Conservation (phyloP, 768 basidiomycete genomes). For the Daedaleopsis nitida region DNA sequence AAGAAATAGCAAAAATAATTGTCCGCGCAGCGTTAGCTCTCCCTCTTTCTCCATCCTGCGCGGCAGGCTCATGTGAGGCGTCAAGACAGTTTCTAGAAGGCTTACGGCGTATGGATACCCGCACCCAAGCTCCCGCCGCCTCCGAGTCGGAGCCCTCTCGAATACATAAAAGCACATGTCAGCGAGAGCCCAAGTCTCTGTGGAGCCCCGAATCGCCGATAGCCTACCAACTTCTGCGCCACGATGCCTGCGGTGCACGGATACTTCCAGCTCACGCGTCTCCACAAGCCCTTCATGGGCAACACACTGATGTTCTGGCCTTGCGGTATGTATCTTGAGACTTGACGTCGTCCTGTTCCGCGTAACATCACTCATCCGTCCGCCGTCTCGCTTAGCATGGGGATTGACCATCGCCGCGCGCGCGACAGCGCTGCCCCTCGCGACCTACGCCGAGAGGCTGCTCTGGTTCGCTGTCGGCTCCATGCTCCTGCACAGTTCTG, state of each 20-base stretch:
- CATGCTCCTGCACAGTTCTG: conserved; percentile 25
- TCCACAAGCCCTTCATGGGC: conserved; percentile 27
- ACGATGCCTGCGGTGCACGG: conserved; percentile 9
- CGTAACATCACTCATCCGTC: neutral
- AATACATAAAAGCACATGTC: too few relatives aligned
- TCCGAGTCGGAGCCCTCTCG: too few relatives aligned
- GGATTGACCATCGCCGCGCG: conserved; percentile 26
- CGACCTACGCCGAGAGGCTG: conserved; percentile 12
- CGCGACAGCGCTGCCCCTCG: conserved; percentile 10
- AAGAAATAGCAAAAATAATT: too few relatives aligned
- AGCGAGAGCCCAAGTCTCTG: too few relatives aligned
- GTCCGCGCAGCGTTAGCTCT: too few relatives aligned
- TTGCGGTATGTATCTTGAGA: conserved; percentile 17
- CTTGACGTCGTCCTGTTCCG: neutral
- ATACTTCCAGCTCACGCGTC: conserved; percentile 26
- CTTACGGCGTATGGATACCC: too few relatives aligned
- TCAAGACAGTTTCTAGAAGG: too few relatives aligned
- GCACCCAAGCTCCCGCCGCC: too few relatives aligned
- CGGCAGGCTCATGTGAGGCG: too few relatives aligned
- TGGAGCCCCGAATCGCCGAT: too few relatives aligned
- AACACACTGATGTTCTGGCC: conserved; percentile 30
- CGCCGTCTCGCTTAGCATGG: conserved; percentile 24
- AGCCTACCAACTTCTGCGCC: neutral
- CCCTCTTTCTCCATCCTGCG: too few relatives aligned
- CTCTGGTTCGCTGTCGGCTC: conserved; percentile 22